These are phyloP conservation scores for Leccinum variicolor DNA, from an alignment of 768 basidiomycete species.

Conservation along the genomic window DNA sequence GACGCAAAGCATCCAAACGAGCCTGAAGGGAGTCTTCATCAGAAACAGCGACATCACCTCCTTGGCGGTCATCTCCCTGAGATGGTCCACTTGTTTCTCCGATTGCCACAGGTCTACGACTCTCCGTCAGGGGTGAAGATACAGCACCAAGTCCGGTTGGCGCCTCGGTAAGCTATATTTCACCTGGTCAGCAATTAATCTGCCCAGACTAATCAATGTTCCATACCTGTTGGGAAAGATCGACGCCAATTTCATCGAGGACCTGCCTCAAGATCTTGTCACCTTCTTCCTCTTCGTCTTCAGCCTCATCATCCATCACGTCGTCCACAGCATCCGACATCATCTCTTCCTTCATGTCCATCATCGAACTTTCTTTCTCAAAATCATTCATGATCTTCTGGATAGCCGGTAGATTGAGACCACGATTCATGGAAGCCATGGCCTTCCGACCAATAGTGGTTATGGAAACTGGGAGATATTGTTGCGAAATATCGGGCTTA, in stretches of 20 bases:
- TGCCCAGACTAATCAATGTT: neutral
- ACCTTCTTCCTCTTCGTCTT: slow-evolving; percentile 94
- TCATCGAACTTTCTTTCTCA: slow-evolving; percentile 93
- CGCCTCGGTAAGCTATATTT: slow-evolving; percentile 71
- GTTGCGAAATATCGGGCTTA: slow-evolving; percentile 38
- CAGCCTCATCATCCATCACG: slow-evolving; percentile 88
- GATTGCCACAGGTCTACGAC: slow-evolving; percentile 79
- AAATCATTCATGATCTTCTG: slow-evolving; percentile 98
- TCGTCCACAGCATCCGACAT: slow-evolving; percentile 99
- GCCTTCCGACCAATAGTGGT: slow-evolving; percentile 51
- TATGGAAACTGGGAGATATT: neutral
- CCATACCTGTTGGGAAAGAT: slow-evolving; percentile 77
- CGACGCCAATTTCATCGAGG: slow-evolving; percentile 94
- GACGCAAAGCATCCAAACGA: slow-evolving; percentile 83
- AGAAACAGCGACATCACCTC: slow-evolving; percentile 42
- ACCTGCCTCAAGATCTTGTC: slow-evolving; percentile 96
- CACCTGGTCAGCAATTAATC: slow-evolving; percentile 8
- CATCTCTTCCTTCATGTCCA: slow-evolving; percentile 99
- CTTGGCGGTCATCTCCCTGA: slow-evolving; percentile 36
- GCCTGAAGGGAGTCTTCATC: slow-evolving; percentile 96
- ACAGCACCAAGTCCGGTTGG: slow-evolving; percentile 67
- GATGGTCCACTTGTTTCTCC: slow-evolving; percentile 51
- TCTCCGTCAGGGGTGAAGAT: slow-evolving; percentile 57
- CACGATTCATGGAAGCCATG: slow-evolving; percentile 97
- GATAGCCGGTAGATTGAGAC: slow-evolving; percentile 91